These are phyloP conservation scores for Farysia itapuensis DNA, from an alignment of 1,284 basidiomycete species.

Conservation along the genomic window DNA sequence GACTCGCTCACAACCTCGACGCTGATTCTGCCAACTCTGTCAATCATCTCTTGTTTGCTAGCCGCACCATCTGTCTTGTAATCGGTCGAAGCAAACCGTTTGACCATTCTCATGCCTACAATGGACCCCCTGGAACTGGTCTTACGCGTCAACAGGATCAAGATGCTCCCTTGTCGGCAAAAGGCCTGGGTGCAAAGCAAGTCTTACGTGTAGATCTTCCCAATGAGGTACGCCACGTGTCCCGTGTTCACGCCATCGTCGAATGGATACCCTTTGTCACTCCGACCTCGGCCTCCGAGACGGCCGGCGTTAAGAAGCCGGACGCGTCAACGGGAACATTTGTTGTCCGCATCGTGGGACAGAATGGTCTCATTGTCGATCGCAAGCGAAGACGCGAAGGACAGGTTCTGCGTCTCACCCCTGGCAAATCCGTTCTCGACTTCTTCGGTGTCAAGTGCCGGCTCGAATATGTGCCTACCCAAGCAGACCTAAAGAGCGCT, in stretches of 20 bases:
- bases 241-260: conserved; percentile 53
- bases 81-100: conserved; percentile 42
- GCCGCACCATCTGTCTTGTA: conserved; percentile 32
- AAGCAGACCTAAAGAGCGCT: conserved; percentile 2
- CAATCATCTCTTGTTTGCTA: conserved; percentile 25
- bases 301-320: conserved; percentile 6
- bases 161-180: conserved; percentile 22
- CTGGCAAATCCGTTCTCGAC: conserved; percentile 41
- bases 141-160: background rate
- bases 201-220: conserved; percentile 44
- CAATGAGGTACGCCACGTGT: conserved; percentile 49
- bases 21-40: conserved; percentile 9
- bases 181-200: conserved; percentile 36
- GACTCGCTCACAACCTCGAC: conserved; percentile 22
- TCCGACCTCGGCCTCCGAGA: conserved; percentile 11
- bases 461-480: conserved; percentile 26
- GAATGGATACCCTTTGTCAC: conserved; percentile 54
- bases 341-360: conserved; percentile 52
- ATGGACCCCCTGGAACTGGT: background rate
- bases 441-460: conserved; percentile 49
- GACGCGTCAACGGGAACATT: conserved; percentile 34
- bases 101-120: conserved; percentile 14
- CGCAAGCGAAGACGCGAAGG: conserved; percentile 52
- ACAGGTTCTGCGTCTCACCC: conserved; percentile 43
- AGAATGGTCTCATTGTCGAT: conserved; percentile 56